Conservation (phyloP, 2,329 filamentous ascomycete genomes). For the Fusarium incarnatum region DNA sequence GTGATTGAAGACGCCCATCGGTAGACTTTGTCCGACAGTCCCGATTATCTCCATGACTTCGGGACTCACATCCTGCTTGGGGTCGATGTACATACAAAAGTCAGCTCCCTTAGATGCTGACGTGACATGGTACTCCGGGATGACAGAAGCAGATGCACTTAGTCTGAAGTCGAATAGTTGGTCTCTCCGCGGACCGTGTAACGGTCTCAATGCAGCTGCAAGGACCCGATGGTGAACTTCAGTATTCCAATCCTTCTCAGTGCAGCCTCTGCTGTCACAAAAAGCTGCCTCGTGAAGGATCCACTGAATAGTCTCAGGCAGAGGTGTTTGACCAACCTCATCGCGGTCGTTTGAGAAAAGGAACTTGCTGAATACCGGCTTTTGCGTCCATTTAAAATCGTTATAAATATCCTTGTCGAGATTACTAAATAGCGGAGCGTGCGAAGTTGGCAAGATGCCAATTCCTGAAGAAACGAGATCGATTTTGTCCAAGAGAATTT, state of each 20-base stretch:
- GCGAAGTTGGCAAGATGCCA: neutral
- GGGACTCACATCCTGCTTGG: neutral
- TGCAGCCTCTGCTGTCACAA: conserved; percentile 5
- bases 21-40: neutral
- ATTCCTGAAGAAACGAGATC: neutral
- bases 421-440: neutral
- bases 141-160: conserved; percentile 12
- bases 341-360: conserved; percentile 8
- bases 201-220: conserved; percentile 11
- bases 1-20: conserved; percentile 11
- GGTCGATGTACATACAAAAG: conserved; percentile 29
- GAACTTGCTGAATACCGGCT: neutral
- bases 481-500: neutral
- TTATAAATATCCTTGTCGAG: conserved; percentile 1
- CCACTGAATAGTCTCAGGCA: neutral
- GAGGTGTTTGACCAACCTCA: conserved; percentile 6
- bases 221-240: conserved; percentile 26
- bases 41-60: neutral
- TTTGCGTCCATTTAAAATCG: conserved; percentile 19
- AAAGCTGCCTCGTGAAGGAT: conserved; percentile 19
- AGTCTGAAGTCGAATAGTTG: conserved; percentile 16
- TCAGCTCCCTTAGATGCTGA: conserved; percentile 18
- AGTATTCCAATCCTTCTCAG: conserved; percentile 15
- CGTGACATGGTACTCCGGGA: conserved; percentile 11
- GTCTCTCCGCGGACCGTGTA: neutral